A percentile compares a stretch with the other conserved stretches of the same genome.
phyloP scores from a whole-genome alignment of 2,329 filamentous ascomycete species.

The Cladosporium sp. region DNA sequence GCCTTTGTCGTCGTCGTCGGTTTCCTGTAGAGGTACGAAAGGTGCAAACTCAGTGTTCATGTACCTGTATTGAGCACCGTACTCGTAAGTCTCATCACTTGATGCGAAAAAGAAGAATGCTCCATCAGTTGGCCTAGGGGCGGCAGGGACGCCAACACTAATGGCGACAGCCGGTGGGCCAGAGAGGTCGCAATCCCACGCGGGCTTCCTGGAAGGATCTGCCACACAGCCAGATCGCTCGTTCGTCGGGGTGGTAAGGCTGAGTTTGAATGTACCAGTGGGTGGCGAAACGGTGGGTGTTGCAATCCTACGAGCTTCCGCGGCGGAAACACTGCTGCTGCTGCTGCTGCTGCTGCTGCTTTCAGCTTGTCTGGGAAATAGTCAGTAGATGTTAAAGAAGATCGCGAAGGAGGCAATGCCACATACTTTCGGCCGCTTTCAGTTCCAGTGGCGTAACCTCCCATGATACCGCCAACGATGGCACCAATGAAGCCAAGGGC shows the following conservation, averaged over 20 bases:
- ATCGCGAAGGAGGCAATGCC: too few relatives aligned
- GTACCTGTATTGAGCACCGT: conserved; percentile 55
- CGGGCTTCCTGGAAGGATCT: conserved; percentile 50
- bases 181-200: conserved; percentile 60
- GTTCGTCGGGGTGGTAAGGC: conserved; percentile 47
- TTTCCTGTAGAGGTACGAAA: conserved; percentile 55
- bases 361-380: conserved; percentile 6
- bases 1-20: conserved; percentile 52
- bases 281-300: conserved; percentile 50
- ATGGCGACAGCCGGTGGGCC: conserved; percentile 27
- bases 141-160: conserved; percentile 21
- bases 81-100: conserved; percentile 39
- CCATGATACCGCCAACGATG: conserved; percentile 32
- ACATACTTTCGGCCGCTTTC: conserved; percentile 23
- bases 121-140: conserved; percentile 20
- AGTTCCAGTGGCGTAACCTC: conserved; percentile 29
- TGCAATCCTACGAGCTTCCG: conserved; percentile 39
- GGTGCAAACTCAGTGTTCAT: conserved; percentile 39
- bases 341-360: conserved; percentile 6
- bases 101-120: conserved; percentile 30
- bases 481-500: conserved; percentile 30
- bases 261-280: conserved; percentile 55
- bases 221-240: conserved; percentile 55
- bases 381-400: background rate
- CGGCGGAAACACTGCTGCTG: conserved; percentile 25